A percentile compares a stretch with the other conserved stretches of the same genome.
phyloP scores from a whole-genome alignment of 176 grass and related monocot genomes.

The Poa pratensis region DNA sequence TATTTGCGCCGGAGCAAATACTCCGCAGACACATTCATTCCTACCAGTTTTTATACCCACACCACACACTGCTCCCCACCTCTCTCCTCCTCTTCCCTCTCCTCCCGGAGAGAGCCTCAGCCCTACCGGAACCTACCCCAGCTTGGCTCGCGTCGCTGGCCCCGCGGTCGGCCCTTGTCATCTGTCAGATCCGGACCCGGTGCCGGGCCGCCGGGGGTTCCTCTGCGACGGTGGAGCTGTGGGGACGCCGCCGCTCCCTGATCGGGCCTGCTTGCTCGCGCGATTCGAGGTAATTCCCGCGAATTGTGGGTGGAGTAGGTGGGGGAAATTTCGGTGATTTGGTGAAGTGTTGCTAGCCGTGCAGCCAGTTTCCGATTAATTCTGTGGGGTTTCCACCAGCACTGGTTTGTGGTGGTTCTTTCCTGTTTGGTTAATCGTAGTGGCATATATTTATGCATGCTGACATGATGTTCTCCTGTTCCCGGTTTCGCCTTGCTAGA shows the following conservation, averaged over 20 bases:
- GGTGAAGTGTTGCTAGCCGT: neutral
- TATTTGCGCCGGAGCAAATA: constrained; percentile 23
- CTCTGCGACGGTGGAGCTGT: neutral
- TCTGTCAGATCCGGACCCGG: constrained; percentile 29
- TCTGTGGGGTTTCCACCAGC: neutral
- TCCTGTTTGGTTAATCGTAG: neutral
- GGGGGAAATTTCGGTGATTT: constrained; percentile 23
- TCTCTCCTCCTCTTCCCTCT: neutral
- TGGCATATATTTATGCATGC: neutral
- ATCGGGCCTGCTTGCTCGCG: neutral
- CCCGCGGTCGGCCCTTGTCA: neutral
- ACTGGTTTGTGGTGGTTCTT: neutral
- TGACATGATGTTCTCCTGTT: neutral
- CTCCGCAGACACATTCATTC: neutral
- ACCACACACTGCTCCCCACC: neutral
- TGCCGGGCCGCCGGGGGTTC: neutral
- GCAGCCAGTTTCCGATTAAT: constrained; percentile 15
- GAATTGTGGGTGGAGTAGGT: neutral
- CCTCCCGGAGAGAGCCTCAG: constrained; percentile 12
- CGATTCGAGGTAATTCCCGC: constrained; percentile 43
- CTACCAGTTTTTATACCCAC: constrained; percentile 44
- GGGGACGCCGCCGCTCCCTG: neutral
- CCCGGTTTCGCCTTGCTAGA: constrained; percentile 18
- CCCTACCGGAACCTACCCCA: neutral
- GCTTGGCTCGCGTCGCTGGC: neutral